Evolutionary conservation across 192 early-diverging fungal genomes (phyloP).

Genomic region (Kickxella alabastrina): DNA sequence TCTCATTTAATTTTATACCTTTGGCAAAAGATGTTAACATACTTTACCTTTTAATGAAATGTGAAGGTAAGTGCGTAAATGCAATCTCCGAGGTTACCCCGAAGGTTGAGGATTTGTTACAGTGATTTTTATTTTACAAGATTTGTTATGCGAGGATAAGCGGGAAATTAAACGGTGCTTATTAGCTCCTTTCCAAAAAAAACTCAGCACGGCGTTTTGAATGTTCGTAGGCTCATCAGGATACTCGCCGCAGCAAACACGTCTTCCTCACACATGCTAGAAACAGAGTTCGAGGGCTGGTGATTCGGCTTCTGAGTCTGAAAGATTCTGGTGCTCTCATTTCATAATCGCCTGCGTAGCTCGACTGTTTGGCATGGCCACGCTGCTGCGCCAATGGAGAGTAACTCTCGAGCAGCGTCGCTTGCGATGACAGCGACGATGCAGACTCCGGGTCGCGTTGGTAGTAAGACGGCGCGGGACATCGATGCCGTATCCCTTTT

Average conservation of each 20-base stretch:
- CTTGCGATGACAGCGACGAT: conserved; percentile 45
- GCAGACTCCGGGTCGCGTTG: conserved; percentile 43
- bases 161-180: no score
- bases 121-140: no score
- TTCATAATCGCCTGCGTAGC: conserved; percentile 8
- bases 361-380: conserved; percentile 2
- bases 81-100: no score
- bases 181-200: no score
- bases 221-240: conserved; percentile 50
- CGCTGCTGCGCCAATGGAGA: conserved; percentile 12
- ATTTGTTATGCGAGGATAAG: no score
- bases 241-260: conserved; percentile 50
- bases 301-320: neutral
- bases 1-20: no score
- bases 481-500: conserved; percentile 30
- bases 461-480: conserved; percentile 10
- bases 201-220: conserved; percentile 49
- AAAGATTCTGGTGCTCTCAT: neutral
- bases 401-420: conserved; percentile 30
- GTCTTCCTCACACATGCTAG: conserved; percentile 27
- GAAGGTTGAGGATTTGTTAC: no score
- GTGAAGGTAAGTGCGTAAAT: no score
- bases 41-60: no score
- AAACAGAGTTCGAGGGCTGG: neutral
- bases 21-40: no score